Conservation (phyloP, 1,284 basidiomycete species). For the Austroboletus novae-zelandiae region DNA sequence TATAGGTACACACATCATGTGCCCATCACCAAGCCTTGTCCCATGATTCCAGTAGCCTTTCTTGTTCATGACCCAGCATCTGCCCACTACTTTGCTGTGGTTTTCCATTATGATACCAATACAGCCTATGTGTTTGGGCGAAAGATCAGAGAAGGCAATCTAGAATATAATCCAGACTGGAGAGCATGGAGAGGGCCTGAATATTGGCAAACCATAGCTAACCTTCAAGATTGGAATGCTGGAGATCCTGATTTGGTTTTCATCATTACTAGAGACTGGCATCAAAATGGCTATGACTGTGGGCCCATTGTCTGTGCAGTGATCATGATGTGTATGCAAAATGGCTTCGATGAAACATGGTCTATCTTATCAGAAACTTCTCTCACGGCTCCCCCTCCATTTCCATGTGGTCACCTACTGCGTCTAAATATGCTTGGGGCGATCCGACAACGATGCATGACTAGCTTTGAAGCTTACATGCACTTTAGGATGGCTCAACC, state of each 20-base stretch:
- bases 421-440: background rate
- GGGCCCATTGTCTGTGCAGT: conserved; percentile 3
- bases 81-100: conserved; percentile 8
- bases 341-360: conserved; percentile 1
- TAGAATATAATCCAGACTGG: conserved; percentile 4
- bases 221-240: conserved; percentile 7
- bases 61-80: background rate
- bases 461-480: conserved; percentile 1
- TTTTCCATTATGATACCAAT: conserved; percentile 3
- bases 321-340: conserved; percentile 1
- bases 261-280: background rate
- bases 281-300: conserved; percentile 11
- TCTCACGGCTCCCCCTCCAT: fast-evolving
- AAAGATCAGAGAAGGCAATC: background rate
- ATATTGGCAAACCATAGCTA: conserved; percentile 3
- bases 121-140: conserved; percentile 6
- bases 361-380: background rate
- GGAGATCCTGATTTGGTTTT: background rate
- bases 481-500: background rate
- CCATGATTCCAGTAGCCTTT: background rate
- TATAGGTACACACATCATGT: conserved; percentile 1
- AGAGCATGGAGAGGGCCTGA: background rate
- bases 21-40: background rate
- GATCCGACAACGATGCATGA: background rate
- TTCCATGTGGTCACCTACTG: conserved; percentile 10